These are phyloP conservation scores for Helenozyma baotianmanensis DNA, from an alignment of 805 yeast genomes.

Conservation along the genomic window DNA sequence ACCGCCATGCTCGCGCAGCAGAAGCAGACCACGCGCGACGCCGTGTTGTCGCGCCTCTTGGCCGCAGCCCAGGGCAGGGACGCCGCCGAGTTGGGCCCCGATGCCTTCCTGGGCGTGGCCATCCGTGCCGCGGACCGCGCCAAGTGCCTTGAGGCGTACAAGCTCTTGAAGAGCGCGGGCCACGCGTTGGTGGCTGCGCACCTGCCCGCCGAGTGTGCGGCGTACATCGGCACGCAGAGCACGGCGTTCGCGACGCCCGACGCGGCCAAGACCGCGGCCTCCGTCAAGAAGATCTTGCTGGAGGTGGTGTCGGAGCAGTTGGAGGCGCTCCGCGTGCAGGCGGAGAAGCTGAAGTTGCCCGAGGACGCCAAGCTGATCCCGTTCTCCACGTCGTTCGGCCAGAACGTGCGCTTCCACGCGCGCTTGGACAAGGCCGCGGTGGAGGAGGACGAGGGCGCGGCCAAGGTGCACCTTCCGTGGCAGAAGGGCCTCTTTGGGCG, in stretches of 20 bases:
- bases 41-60: conserved; percentile 44
- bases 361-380: conserved; percentile 25
- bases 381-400: conserved; percentile 24
- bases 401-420: conserved; percentile 27
- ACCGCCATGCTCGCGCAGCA: conserved; percentile 40
- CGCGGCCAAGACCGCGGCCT: conserved; percentile 29
- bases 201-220: conserved; percentile 17
- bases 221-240: conserved; percentile 29
- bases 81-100: conserved; percentile 16
- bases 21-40: conserved; percentile 42
- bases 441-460: conserved; percentile 46
- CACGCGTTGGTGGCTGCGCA: conserved; percentile 21
- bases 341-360: conserved; percentile 25
- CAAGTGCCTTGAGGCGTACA: conserved; percentile 33
- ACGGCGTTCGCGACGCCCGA: conserved; percentile 27
- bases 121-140: conserved; percentile 21
- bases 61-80: conserved; percentile 22
- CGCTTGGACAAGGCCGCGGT: conserved; percentile 42
- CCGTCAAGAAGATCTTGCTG: conserved; percentile 31
- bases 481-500: conserved; percentile 77
- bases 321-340: conserved; percentile 28
- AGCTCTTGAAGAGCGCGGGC: conserved; percentile 22
- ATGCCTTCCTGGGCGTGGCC: conserved; percentile 14
- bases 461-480: conserved; percentile 68
- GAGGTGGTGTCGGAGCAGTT: conserved; percentile 33